phyloP scores from a whole-genome alignment of 2,329 filamentous ascomycete genomes.

The Fusarium subtropicale region DNA sequence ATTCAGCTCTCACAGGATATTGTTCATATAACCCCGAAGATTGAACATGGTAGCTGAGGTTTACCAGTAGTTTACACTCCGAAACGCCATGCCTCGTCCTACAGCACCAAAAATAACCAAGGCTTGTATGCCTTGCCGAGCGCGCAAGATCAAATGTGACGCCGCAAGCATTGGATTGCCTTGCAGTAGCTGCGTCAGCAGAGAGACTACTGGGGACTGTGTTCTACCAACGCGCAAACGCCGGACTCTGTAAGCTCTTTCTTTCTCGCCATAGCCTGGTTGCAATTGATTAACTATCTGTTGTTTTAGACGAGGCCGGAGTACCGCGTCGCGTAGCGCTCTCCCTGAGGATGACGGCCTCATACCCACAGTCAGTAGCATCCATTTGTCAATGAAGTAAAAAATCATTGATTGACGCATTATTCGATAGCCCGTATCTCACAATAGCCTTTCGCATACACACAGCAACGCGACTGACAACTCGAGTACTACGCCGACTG shows the following conservation, averaged over 20 bases:
- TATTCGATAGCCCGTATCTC: neutral
- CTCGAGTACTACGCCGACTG: rapidly evolving
- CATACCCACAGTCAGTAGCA: neutral
- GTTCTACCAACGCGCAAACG: constrained; percentile 31
- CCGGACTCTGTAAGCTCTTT: constrained; percentile 15
- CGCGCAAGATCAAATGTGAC: constrained; percentile 40
- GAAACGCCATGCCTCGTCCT: neutral
- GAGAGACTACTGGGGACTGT: constrained; percentile 8
- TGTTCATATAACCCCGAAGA: neutral
- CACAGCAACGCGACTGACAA: neutral
- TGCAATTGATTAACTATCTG: neutral
- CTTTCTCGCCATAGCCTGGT: rapidly evolving
- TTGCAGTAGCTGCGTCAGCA: constrained; percentile 31
- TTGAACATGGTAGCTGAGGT: no score
- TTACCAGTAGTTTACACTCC: rapidly evolving
- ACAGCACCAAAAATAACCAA: constrained; percentile 29
- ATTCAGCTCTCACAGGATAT: rapidly evolving
- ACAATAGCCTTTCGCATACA: neutral
- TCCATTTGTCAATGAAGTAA: rapidly evolving
- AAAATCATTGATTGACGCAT: rapidly evolving
- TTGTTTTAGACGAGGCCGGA: neutral
- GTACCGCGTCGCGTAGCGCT: neutral
- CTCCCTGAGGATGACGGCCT: neutral
- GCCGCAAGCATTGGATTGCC: constrained; percentile 26
- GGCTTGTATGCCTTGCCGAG: constrained; percentile 33